Conservation (phyloP, 2,329 filamentous ascomycete species). For the Aspergillus amoenus region DNA sequence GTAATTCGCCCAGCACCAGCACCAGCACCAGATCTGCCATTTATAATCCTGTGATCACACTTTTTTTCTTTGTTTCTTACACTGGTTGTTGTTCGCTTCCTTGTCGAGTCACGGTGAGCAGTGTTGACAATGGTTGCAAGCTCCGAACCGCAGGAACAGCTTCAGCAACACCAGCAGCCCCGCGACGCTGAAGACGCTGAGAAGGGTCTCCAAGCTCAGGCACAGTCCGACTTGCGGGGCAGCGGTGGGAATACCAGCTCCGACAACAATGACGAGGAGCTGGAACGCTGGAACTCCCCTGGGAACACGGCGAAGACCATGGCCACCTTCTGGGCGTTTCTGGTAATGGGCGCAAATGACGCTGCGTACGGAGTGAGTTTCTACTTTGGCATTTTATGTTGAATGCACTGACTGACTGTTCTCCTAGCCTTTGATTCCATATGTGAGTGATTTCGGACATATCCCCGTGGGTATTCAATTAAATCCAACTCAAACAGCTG, state of each 20-base stretch:
- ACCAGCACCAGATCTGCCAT: not conserved
- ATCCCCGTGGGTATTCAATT: too few species aligned
- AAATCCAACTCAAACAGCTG: slow-evolving; percentile 25
- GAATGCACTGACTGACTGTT: not conserved
- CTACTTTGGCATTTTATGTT: not conserved
- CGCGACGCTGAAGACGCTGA: not conserved
- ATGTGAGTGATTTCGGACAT: slow-evolving; percentile 39
- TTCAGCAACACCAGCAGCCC: not conserved
- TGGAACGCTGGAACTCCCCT: slow-evolving; percentile 48
- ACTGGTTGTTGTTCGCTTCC: too few species aligned
- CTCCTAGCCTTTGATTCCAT: slow-evolving; percentile 47
- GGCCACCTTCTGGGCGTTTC: slow-evolving; percentile 58
- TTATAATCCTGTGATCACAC: not conserved
- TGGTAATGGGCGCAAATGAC: slow-evolving; percentile 60
- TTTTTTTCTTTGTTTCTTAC: too few species aligned
- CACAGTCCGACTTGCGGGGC: not conserved
- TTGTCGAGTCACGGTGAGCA: not conserved
- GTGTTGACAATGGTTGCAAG: not conserved
- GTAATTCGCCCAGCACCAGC: not conserved
- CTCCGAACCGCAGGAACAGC: not conserved
- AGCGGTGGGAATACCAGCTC: not conserved
- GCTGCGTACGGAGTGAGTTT: slow-evolving; percentile 56
- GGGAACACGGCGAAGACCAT: slow-evolving; percentile 51
- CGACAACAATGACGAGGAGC: not conserved
- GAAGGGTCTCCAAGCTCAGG: not conserved